phyloP scores from a whole-genome alignment of 2,329 filamentous ascomycete species.

The Tympanopsis confertula region DNA sequence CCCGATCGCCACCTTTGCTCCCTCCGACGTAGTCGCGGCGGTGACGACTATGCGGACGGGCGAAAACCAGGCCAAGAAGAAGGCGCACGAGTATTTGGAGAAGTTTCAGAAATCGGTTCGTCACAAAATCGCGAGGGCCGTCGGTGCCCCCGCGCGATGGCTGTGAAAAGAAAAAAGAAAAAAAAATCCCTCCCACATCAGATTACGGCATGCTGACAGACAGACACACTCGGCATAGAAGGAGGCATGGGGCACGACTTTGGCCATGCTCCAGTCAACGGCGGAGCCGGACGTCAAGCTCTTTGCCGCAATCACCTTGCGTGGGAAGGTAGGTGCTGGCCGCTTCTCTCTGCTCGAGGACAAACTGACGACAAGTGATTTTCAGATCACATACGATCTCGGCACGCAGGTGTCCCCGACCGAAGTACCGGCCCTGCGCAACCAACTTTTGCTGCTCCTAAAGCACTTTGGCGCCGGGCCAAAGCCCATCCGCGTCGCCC shows the following conservation, averaged over 20 bases:
- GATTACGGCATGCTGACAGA: too few species aligned
- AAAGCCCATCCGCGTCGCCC: slow-evolving; percentile 74
- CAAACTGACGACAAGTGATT: slow-evolving; percentile 4
- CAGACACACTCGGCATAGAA: slow-evolving; percentile 53
- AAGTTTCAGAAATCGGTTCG: slow-evolving; percentile 95
- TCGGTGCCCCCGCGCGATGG: slow-evolving; percentile 6
- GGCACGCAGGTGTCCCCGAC: slow-evolving; percentile 68
- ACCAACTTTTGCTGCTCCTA: slow-evolving; percentile 72
- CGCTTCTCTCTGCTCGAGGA: slow-evolving; percentile 4
- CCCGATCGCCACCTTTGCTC: slow-evolving; percentile 60
- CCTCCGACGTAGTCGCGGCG: slow-evolving; percentile 66
- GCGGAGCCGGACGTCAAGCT: slow-evolving; percentile 76
- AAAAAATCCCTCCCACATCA: slow-evolving; percentile 3
- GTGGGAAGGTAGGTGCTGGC: slow-evolving; percentile 69
- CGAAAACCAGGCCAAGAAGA: slow-evolving; percentile 71
- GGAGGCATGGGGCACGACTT: slow-evolving; percentile 81
- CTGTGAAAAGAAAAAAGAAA: slow-evolving; percentile 5
- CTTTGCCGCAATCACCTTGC: slow-evolving; percentile 91
- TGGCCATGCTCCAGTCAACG: slow-evolving; percentile 73
- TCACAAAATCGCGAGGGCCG: slow-evolving; percentile 13
- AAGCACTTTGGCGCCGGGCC: slow-evolving; percentile 72
- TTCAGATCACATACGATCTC: slow-evolving; percentile 89
- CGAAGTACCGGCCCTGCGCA: slow-evolving; percentile 66
- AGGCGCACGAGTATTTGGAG: slow-evolving; percentile 83
- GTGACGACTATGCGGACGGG: slow-evolving; percentile 85